Conservation (phyloP, 2,329 filamentous ascomycete genomes). For the Neonectria ditissima region DNA sequence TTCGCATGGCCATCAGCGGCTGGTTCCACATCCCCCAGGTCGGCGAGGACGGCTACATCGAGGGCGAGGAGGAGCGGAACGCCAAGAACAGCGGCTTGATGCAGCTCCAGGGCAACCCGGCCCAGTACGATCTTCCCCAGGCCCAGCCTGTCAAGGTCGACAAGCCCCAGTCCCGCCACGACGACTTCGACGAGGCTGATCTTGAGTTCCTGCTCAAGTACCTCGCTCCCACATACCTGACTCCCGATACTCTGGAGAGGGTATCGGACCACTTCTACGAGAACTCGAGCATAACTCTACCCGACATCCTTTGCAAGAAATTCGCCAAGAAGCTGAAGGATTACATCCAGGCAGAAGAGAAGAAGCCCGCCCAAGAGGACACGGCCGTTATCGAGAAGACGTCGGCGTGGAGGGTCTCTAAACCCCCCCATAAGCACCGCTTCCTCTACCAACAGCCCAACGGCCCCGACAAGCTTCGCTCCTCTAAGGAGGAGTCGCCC, state of each 20-base stretch:
- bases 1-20: constrained; percentile 97
- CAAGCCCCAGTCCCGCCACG: constrained; percentile 58
- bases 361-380: constrained; percentile 56
- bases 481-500: constrained; percentile 62
- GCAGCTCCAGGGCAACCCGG: constrained; percentile 91
- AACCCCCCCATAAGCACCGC: constrained; percentile 94
- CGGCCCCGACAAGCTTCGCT: constrained; percentile 51
- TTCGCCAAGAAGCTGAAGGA: constrained; percentile 79
- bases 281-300: constrained; percentile 85
- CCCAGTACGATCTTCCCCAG: constrained; percentile 87
- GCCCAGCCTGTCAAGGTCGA: constrained; percentile 64
- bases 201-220: constrained; percentile 92
- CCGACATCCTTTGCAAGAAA: constrained; percentile 80
- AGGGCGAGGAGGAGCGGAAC: constrained; percentile 88
- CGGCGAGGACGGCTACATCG: constrained; percentile 91
- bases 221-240: constrained; percentile 89
- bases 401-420: constrained; percentile 78
- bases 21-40: constrained; percentile 99
- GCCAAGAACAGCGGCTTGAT: constrained; percentile 91
- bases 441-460: constrained; percentile 82
- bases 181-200: constrained; percentile 78
- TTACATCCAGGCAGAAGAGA: constrained; percentile 77
- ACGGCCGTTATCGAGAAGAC: constrained; percentile 69
- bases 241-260: constrained; percentile 88
- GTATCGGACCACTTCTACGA: constrained; percentile 84